A percentile compares a stretch with the other conserved stretches of the same genome.
Conservation (phyloP, 176 grass and related monocot genomes). For the Saccharum officinarum region DNA sequence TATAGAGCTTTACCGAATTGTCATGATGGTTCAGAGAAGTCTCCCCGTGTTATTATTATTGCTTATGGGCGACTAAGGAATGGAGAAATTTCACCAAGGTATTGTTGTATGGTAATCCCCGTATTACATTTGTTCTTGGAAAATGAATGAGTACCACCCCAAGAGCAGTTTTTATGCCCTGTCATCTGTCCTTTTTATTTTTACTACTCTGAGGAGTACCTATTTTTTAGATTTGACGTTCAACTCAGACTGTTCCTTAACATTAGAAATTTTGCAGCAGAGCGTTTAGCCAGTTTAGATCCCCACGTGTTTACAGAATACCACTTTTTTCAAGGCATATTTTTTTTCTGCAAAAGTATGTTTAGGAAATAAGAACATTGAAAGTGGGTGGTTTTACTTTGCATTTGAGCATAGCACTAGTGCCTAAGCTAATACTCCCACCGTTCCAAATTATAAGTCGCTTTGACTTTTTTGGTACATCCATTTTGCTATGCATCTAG, state of each 20-base stretch:
- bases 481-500: too few relatives aligned
- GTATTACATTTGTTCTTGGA: neutral
- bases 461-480: too few relatives aligned
- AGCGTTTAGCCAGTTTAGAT: conserved; percentile 5
- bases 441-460: too few relatives aligned
- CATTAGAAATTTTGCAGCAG: neutral
- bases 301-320: neutral
- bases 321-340: neutral
- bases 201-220: neutral
- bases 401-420: conserved; percentile 12
- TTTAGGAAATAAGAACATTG: neutral
- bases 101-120: neutral
- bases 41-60: neutral
- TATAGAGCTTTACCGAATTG: neutral
- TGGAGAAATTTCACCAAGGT: conserved; percentile 7
- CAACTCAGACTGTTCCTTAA: conserved; percentile 1
- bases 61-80: neutral
- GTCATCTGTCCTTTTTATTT: neutral
- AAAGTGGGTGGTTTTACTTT: neutral
- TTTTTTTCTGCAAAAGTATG: conserved; percentile 9
- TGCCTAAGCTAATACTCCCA: neutral
- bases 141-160: conserved; percentile 5
- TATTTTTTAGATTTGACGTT: conserved; percentile 26
- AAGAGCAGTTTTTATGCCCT: conserved; percentile 16
- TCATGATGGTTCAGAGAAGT: neutral